Conservation (phyloP, 345 rosid species). For the Linum tenue region DNA sequence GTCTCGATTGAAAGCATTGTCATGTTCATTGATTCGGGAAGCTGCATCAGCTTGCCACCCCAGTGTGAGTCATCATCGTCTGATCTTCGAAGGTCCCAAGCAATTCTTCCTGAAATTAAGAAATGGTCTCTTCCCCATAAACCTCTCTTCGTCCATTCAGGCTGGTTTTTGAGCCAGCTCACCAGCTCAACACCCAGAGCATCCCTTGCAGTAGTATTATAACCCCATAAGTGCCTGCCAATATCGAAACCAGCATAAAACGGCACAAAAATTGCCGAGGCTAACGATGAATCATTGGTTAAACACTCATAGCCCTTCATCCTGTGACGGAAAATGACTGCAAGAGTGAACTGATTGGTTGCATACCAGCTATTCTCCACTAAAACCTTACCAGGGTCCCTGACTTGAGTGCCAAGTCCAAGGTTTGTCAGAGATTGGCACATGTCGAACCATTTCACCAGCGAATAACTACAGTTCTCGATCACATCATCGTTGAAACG, state of each 20-base stretch:
- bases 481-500: slow-evolving; percentile 12
- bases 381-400: slow-evolving; percentile 1
- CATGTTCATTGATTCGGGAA: slow-evolving; percentile 18
- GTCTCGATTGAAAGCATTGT: slow-evolving; percentile 16
- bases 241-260: slow-evolving; percentile 11
- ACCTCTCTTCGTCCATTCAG: slow-evolving; percentile 8
- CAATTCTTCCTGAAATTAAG: slow-evolving; percentile 16
- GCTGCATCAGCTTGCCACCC: slow-evolving; percentile 17
- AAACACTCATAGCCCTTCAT: slow-evolving; percentile 15
- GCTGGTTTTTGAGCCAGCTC: slow-evolving; percentile 7
- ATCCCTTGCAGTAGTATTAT: slow-evolving; percentile 7
- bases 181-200: slow-evolving; percentile 8
- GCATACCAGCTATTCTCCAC: slow-evolving; percentile 11
- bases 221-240: slow-evolving; percentile 13
- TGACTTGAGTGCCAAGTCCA: slow-evolving; percentile 9
- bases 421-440: slow-evolving; percentile 10
- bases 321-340: slow-evolving; percentile 14
- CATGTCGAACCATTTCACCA: slow-evolving; percentile 12
- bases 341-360: slow-evolving; percentile 16
- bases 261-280: slow-evolving; percentile 18
- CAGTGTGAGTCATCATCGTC: background rate
- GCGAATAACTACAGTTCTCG: slow-evolving; percentile 2
- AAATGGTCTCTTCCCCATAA: slow-evolving; percentile 21
- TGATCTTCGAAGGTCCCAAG: slow-evolving; percentile 12
- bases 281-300: slow-evolving; percentile 13